These are phyloP conservation scores for Cunninghamia lanceolata DNA, from an alignment of 75 land plant species.

Conservation along the genomic window DNA sequence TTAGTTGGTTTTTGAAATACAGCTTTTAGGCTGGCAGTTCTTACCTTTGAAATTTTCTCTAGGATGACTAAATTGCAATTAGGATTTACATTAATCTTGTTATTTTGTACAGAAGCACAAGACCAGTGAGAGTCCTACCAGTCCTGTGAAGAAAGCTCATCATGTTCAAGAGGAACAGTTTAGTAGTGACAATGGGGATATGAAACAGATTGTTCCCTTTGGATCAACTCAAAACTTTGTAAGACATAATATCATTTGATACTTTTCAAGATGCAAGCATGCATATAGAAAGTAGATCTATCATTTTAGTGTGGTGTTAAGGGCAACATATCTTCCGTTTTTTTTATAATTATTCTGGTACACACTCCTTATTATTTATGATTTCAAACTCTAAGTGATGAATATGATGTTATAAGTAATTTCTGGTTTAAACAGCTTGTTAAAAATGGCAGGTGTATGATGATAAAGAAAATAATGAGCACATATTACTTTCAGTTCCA, in stretches of 20 bases:
- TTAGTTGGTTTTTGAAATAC: not conserved
- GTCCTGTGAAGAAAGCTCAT: slow-evolving; percentile 11
- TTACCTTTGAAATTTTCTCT: not conserved
- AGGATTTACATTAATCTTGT: slow-evolving; percentile 4
- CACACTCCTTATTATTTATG: not conserved
- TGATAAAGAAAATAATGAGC: slow-evolving; percentile 1
- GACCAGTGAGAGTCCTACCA: slow-evolving; percentile 22
- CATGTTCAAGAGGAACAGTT: slow-evolving; percentile 10
- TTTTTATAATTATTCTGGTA: not conserved
- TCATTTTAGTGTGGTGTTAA: not conserved
- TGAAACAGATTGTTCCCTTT: slow-evolving; percentile 11
- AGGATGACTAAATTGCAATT: not conserved
- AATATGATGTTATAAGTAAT: slow-evolving; percentile 5
- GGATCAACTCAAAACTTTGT: slow-evolving; percentile 2
- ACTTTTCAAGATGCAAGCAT: slow-evolving; percentile 1
- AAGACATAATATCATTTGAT: not conserved
- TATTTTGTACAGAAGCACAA: slow-evolving; percentile 22
- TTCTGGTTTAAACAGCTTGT: not conserved
- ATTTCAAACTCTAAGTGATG: not conserved
- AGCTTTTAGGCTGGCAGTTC: not conserved
- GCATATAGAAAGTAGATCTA: not conserved
- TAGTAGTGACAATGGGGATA: slow-evolving; percentile 12
- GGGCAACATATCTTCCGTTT: not conserved
- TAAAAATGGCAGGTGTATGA: slow-evolving; percentile 5
- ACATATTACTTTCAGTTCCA: slow-evolving; percentile 4